Conservation (phyloP, 2,329 filamentous ascomycete species). For the Beauveria asiatica region DNA sequence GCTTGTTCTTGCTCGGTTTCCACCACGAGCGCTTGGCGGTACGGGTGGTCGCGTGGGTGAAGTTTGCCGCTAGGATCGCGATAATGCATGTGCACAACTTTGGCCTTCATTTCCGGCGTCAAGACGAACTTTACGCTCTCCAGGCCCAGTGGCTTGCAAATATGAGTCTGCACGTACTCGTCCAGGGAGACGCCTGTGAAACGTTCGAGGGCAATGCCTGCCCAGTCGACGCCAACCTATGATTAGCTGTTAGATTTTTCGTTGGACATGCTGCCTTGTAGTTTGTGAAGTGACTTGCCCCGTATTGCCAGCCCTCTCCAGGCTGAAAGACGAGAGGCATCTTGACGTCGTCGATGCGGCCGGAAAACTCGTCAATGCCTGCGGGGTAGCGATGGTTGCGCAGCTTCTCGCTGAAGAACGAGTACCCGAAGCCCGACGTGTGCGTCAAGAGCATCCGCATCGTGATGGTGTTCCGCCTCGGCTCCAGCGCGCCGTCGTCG, state of each 20-base stretch:
- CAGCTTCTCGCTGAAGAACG: constrained; percentile 43
- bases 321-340: constrained; percentile 54
- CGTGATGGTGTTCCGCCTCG: constrained; percentile 43
- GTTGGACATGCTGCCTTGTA: neutral
- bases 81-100: constrained; percentile 49
- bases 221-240: constrained; percentile 46
- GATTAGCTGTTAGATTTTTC: neutral
- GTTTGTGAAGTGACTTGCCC: constrained; percentile 29
- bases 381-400: constrained; percentile 38
- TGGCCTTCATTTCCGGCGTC: constrained; percentile 40
- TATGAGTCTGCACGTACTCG: constrained; percentile 38
- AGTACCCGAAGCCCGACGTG: constrained; percentile 49
- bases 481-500: constrained; percentile 27
- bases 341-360: constrained; percentile 41
- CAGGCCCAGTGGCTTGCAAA: constrained; percentile 39
- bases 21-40: constrained; percentile 35
- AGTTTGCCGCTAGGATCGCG: constrained; percentile 36
- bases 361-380: constrained; percentile 50
- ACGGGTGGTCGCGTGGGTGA: constrained; percentile 38
- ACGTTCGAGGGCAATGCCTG: constrained; percentile 39
- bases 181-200: constrained; percentile 34
- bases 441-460: constrained; percentile 49
- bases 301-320: constrained; percentile 53
- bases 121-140: constrained; percentile 50
- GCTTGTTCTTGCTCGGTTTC: constrained; percentile 32